Evolutionary conservation across 768 basidiomycete species (phyloP).

Genomic region (Fistulinella prunicolor): DNA sequence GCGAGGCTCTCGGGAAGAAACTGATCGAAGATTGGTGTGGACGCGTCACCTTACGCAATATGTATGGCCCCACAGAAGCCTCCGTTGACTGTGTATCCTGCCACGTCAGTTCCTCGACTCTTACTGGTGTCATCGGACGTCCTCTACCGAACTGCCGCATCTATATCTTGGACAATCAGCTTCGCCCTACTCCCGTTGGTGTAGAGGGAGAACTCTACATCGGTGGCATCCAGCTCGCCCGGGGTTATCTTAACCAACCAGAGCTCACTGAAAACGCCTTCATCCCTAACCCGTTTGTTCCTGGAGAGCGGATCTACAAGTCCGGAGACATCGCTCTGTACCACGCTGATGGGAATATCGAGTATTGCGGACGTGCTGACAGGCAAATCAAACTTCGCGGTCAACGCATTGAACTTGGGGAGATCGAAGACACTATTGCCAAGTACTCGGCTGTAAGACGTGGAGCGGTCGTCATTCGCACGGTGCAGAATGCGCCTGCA

Average conservation of each 20-base stretch:
- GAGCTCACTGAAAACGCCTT: constrained; percentile 30
- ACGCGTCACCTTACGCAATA: constrained; percentile 28
- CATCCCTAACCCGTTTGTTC: constrained; percentile 29
- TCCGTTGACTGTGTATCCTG: constrained; percentile 30
- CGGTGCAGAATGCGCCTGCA: constrained; percentile 27
- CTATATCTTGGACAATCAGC: constrained; percentile 29
- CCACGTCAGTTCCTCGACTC: constrained; percentile 19
- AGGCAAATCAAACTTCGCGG: constrained; percentile 35
- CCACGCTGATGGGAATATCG: constrained; percentile 28
- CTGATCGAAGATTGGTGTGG: constrained; percentile 25
- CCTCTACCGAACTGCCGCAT: constrained; percentile 31
- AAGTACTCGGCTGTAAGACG: constrained; percentile 22
- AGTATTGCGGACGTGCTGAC: constrained; percentile 33
- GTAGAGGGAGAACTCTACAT: constrained; percentile 27
- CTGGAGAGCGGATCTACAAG: constrained; percentile 29
- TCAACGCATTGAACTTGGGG: constrained; percentile 33
- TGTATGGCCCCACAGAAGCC: constrained; percentile 35
- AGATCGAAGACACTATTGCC: constrained; percentile 31
- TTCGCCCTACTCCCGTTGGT: constrained; percentile 27
- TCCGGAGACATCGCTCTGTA: constrained; percentile 32
- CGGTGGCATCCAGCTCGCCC: constrained; percentile 21
- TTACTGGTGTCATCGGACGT: constrained; percentile 28
- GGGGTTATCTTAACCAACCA: constrained; percentile 22
- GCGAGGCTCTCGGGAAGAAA: constrained; percentile 23
- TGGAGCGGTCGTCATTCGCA: constrained; percentile 25